Evolutionary conservation across 345 rosid species (phyloP).

Genomic region (Arabis alpina): DNA sequence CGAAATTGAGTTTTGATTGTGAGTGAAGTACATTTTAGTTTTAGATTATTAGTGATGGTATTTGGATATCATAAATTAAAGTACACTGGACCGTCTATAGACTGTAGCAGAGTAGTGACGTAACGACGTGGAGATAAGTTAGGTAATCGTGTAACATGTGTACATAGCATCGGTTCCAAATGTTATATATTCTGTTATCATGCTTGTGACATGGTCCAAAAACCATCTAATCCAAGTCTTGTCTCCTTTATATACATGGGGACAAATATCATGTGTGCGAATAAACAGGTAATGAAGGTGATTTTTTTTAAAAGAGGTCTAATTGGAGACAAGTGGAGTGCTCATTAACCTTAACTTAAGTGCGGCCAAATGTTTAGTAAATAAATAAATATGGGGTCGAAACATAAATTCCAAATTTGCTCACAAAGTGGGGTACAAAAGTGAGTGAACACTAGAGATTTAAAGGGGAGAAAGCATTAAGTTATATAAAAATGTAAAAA

Average conservation of each 20-base stretch:
- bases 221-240: conserved; percentile 31
- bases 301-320: not conserved
- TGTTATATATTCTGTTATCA: conserved; percentile 32
- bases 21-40: conserved; percentile 1
- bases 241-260: conserved; percentile 29
- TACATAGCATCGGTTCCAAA: conserved; percentile 27
- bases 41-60: no score
- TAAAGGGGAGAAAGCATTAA: conserved; percentile 22
- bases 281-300: not conserved
- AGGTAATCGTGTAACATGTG: conserved; percentile 40
- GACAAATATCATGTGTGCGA: conserved; percentile 18
- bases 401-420: conserved; percentile 19
- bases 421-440: conserved; percentile 42
- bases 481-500: conserved; percentile 15
- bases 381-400: conserved; percentile 20
- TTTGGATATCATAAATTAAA: not conserved
- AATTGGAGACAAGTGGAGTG: conserved; percentile 26
- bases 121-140: conserved; percentile 37
- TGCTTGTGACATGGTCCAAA: conserved; percentile 33
- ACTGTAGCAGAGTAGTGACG: conserved; percentile 18
- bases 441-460: conserved; percentile 35
- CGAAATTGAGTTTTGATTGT: not conserved
- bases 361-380: conserved; percentile 30
- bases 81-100: not conserved
- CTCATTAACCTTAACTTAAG: conserved; percentile 15